Base-by-base conservation (phyloP, 2,329 filamentous ascomycete species). In the Dactylellina drechsleri region DNA sequence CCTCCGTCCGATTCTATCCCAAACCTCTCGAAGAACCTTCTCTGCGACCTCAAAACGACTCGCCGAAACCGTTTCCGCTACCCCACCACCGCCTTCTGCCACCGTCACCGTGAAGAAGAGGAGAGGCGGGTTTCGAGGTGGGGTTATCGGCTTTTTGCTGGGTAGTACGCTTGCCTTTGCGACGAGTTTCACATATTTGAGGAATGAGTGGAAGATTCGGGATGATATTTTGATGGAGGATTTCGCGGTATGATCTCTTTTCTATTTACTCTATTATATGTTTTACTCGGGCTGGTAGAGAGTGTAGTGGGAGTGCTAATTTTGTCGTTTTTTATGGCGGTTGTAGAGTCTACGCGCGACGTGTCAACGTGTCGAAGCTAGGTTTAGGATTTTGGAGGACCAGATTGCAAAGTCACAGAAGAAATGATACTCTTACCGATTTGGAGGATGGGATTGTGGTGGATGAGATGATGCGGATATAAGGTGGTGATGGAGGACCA, bases 191-290 rank as follows among this genome's bases (percentile, higher is more conserved):
- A 76, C 72, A 13, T 76, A 76, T 40, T 66, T 76, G 18, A 58
- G 72, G 43, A 71, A 66, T 45, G 72, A 76, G 49, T 76, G 72
- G 72, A 76, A 76, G 49, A 31, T 66, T 40, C 50, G 72, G 28
- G 72, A 76, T 58, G 72, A 76, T 40, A 76, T 76, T 16, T 20
- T 76, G 54, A 76, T 76, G 72, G 72, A 76, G 18, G 72, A 76
- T 57, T 76, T 76, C 20, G 72, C 72, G 7, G 72, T 76, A 76
- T 16, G 71, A 68, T 52, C 16, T 4, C 4, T 23, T n/a, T 28
- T 28, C 6, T 18, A 16, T n/a, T 15, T 20, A 10, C 13, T 47
- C 5, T 26, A 43, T 23, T 26, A 7, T n/a, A 23, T 28, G 4
- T 13, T 16, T 18, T 50, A 2, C 15, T n/a, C n/a, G n/a, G n/a